Percentiles rank a stretch among this genome's conserved stretches.
Conservation (phyloP, 805 yeast species). For the Ogataea naganishii region DNA sequence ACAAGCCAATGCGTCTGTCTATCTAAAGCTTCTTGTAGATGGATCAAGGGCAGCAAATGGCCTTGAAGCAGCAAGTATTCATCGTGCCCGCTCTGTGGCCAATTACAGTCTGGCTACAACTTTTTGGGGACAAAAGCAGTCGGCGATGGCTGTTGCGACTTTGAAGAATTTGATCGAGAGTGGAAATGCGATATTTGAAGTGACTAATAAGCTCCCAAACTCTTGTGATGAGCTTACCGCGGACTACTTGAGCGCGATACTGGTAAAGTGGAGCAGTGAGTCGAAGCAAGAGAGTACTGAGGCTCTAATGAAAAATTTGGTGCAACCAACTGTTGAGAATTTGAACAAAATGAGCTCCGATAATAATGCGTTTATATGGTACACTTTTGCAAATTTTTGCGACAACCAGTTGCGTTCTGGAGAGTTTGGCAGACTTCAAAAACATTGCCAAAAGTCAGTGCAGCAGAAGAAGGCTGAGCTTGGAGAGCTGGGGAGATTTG, state of each 20-base stretch:
- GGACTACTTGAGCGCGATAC: conserved; percentile 19
- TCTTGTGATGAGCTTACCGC: conserved; percentile 7
- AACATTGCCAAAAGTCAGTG: too few relatives aligned
- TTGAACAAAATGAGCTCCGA: conserved; percentile 11
- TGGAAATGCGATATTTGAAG: conserved; percentile 5
- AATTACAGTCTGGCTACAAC: conserved; percentile 47
- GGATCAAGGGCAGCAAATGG: conserved; percentile 6
- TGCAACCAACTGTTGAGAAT: conserved; percentile 33
- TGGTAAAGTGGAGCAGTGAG: conserved; percentile 64
- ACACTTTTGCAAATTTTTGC: conserved; percentile 65
- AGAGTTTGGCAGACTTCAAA: conserved; percentile 27
- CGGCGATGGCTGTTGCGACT: conserved; percentile 46
- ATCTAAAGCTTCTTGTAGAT: conserved; percentile 30
- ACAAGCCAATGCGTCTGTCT: conserved; percentile 38
- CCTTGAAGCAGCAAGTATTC: conserved; percentile 5
- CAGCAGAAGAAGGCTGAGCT: conserved; percentile 36
- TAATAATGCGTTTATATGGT: conserved; percentile 37
- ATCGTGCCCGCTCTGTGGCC: conserved; percentile 16
- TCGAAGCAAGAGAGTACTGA: conserved; percentile 63
- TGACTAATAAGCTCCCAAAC: conserved; percentile 3
- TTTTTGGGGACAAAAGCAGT: conserved; percentile 57
- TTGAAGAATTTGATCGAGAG: conserved; percentile 26
- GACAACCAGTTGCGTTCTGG: conserved; percentile 48
- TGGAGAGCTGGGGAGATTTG: conserved; percentile 36
- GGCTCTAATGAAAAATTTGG: conserved; percentile 47